These are phyloP conservation scores for Neonectria magnoliae DNA, from an alignment of 2,329 filamentous ascomycete genomes.

Conservation along the genomic window DNA sequence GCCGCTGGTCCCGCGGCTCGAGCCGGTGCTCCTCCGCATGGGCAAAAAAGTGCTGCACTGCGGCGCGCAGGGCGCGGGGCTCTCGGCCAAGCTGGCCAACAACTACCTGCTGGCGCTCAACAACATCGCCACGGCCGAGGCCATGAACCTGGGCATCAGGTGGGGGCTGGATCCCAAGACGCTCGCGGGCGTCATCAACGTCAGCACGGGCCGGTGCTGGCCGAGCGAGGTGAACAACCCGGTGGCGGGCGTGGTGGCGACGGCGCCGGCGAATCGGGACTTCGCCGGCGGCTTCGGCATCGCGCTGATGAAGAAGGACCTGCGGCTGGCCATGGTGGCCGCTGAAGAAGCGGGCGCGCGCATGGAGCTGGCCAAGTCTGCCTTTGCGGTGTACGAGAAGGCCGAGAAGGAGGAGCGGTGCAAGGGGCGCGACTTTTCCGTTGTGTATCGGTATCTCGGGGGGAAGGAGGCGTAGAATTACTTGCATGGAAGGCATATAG, in stretches of 20 bases:
- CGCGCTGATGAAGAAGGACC: slow-evolving; percentile 82
- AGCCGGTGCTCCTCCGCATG: slow-evolving; percentile 80
- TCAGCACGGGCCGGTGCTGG: slow-evolving; percentile 95
- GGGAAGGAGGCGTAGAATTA: slow-evolving; percentile 55
- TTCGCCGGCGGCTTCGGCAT: slow-evolving; percentile 84
- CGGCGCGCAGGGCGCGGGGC: slow-evolving; percentile 83
- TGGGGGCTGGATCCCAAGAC: slow-evolving; percentile 70
- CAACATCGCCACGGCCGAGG: slow-evolving; percentile 79
- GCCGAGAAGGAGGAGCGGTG: slow-evolving; percentile 70
- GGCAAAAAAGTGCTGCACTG: slow-evolving; percentile 88
- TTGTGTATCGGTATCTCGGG: slow-evolving; percentile 78
- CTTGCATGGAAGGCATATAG: neutral
- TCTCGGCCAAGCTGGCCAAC: slow-evolving; percentile 94
- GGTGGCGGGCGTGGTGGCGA: slow-evolving; percentile 82
- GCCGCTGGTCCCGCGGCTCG: slow-evolving; percentile 70
- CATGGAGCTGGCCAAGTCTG: slow-evolving; percentile 71
- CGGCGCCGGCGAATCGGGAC: slow-evolving; percentile 77
- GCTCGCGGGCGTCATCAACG: slow-evolving; percentile 88
- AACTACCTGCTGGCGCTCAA: slow-evolving; percentile 96
- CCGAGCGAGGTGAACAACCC: slow-evolving; percentile 96
- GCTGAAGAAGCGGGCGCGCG: slow-evolving; percentile 73
- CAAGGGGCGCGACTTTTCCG: slow-evolving; percentile 80
- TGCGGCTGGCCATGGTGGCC: slow-evolving; percentile 77
- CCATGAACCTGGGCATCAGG: slow-evolving; percentile 71
- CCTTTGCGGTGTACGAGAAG: slow-evolving; percentile 73